Base-by-base conservation (phyloP, 108 stramenopile genomes). In the Cyclotella choctawhatcheeana region DNA sequence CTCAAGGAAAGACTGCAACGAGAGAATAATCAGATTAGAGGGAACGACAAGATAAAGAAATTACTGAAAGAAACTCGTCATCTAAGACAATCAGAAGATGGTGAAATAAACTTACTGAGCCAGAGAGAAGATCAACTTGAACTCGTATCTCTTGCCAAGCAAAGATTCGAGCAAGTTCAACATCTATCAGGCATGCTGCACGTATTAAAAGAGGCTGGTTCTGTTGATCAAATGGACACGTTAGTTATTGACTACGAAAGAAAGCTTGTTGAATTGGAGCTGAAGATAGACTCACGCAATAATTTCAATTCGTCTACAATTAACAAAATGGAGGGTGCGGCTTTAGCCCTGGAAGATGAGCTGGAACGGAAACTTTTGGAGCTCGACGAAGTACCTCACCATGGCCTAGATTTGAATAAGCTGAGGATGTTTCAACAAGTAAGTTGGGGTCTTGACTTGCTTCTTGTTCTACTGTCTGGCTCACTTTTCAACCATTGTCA, bases 21-120 rank as follows among this genome's bases (percentile, higher is more conserved):
- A 2, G 70, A 79, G 33, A 52, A 67, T 20, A 30, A 45, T 3
- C 63, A 66, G 31, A 33, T 16, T 22, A 60, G 13, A 40, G 54
- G 32, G 30, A 56, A 60, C 25, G 32, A 12, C 12, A 44, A 44
- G n/a, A 67, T 78, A 37, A 45, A 76, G 35, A 25, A 50, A n/a
- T 44, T 76, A 2, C 48, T 76, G n/a, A 2, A 44, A 21, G 35
- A 51, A 27, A 85, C 89, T 17, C 74, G 67, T 21, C 50, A 69
- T 13, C 55, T 94, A 76, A 82, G 93, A 25, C 50, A 86, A 65
- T 85, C 73, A 35, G 90, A 93, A 81, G 91, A 92, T 50, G 85
- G 90, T 29, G 82, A 88, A 50, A 67, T 86, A 32, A 73, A 54
- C 86, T 89, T 25, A 50, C 58, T 31, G 87, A 86, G 14, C 79